Evolutionary conservation across 164 flowering plant species (phyloP).

Genomic region (Brasenia schreberi): DNA sequence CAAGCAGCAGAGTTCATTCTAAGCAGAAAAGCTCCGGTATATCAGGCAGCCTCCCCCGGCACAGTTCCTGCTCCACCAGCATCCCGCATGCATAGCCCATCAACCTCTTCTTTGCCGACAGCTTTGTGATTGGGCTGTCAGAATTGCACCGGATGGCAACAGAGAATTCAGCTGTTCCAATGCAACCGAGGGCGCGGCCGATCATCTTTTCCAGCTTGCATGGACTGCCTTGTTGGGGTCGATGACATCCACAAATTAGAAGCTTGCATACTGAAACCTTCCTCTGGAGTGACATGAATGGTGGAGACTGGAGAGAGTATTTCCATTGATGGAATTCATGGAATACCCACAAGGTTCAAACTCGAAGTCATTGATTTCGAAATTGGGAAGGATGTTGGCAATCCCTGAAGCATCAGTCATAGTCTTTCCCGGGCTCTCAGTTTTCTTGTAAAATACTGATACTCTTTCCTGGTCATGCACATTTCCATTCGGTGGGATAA

Average conservation of each 20-base stretch:
- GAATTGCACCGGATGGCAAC: constrained; percentile 23
- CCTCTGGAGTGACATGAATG: constrained; percentile 83
- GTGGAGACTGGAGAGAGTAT: constrained; percentile 52
- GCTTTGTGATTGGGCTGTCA: neutral
- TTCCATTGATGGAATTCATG: constrained; percentile 57
- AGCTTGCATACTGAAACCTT: constrained; percentile 83
- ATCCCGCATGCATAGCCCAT: constrained; percentile 26
- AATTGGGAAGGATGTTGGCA: constrained; percentile 29
- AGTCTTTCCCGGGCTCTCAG: constrained; percentile 14
- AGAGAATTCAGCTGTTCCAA: constrained; percentile 42
- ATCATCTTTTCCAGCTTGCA: constrained; percentile 3
- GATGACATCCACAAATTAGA: constrained; percentile 21
- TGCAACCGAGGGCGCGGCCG: constrained; percentile 41
- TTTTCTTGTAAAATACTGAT: constrained; percentile 38
- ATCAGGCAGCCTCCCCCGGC: constrained; percentile 27
- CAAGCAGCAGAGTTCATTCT: too few relatives aligned
- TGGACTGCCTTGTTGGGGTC: constrained; percentile 8
- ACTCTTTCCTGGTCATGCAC: constrained; percentile 72
- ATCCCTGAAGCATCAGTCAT: constrained; percentile 60
- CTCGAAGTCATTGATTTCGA: constrained; percentile 50
- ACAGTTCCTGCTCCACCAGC: constrained; percentile 24
- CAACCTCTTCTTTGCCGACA: constrained; percentile 18
- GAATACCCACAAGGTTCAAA: constrained; percentile 90
- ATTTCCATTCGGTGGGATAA: constrained; percentile 31
- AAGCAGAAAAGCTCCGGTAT: constrained; percentile 19